Evolutionary conservation across 2,329 filamentous ascomycete genomes (phyloP).

Genomic region (Dothistroma septosporum): DNA sequence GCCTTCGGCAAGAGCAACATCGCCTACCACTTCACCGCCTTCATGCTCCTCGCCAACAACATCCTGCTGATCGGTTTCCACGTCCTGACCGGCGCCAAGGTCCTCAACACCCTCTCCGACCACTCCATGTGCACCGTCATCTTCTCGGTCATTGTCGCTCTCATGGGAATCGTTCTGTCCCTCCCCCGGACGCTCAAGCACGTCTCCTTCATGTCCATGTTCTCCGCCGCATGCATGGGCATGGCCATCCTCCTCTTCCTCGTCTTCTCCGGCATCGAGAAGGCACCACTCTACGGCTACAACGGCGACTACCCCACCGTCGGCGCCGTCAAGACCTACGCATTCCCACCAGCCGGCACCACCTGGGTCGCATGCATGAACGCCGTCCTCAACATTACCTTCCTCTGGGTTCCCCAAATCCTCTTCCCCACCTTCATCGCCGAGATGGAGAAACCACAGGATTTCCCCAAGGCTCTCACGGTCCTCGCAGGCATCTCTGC

Average conservation of each 20-base stretch:
- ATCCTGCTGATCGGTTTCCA: constrained; percentile 51
- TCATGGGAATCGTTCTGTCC: constrained; percentile 49
- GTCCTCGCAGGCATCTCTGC: constrained; percentile 44
- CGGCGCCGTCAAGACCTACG: constrained; percentile 46
- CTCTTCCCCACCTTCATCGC: constrained; percentile 51
- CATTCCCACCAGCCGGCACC: constrained; percentile 46
- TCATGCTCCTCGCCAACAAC: constrained; percentile 51
- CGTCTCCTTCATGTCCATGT: constrained; percentile 51
- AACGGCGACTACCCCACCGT: constrained; percentile 44
- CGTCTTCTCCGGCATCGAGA: constrained; percentile 47
- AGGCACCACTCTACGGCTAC: constrained; percentile 44
- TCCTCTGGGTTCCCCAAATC: constrained; percentile 51
- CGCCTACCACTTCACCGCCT: constrained; percentile 45
- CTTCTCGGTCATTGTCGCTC: constrained; percentile 44
- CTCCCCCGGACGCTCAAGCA: constrained; percentile 45
- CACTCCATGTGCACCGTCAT: constrained; percentile 49
- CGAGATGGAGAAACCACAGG: constrained; percentile 49
- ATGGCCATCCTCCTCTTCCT: constrained; percentile 50
- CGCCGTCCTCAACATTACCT: constrained; percentile 47
- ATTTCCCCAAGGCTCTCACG: constrained; percentile 50
- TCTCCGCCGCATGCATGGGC: constrained; percentile 48
- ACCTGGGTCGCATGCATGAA: constrained; percentile 49
- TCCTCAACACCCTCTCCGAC: constrained; percentile 48
- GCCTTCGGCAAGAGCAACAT: constrained; percentile 42
- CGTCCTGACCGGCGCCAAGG: constrained; percentile 47